Percentiles rank a stretch among this genome's conserved stretches.
Conservation (phyloP, 345 rosid species). For the Crucihimalaya himalaica region DNA sequence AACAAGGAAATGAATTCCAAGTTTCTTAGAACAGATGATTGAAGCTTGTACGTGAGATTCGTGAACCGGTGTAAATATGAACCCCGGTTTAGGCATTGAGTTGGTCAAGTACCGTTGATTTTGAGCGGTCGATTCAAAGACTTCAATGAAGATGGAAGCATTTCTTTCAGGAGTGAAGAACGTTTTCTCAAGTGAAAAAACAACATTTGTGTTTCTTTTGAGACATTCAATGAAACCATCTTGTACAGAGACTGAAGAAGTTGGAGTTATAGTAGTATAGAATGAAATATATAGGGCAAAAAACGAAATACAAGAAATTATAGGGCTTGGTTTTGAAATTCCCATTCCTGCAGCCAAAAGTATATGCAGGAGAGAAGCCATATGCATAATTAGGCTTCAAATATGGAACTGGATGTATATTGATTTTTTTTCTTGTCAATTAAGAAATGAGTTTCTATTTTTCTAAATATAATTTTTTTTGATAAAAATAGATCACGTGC, state of each 20-base stretch:
- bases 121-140: constrained; percentile 49
- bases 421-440: neutral
- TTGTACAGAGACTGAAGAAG: constrained; percentile 20
- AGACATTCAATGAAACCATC: constrained; percentile 49
- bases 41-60: constrained; percentile 62
- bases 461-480: neutral
- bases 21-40: constrained; percentile 51
- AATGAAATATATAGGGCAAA: constrained; percentile 26
- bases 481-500: too few species aligned
- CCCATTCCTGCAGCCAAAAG: neutral
- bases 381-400: neutral
- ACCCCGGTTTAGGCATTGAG: constrained; percentile 53
- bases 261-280: neutral
- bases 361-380: neutral
- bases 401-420: neutral
- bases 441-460: neutral
- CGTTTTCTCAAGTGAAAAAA: constrained; percentile 22
- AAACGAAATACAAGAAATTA: constrained; percentile 20
- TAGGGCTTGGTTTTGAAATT: neutral
- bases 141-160: constrained; percentile 40
- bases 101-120: constrained; percentile 48
- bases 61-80: constrained; percentile 51
- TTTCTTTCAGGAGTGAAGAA: constrained; percentile 40
- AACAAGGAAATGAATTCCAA: constrained; percentile 48
- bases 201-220: constrained; percentile 31